Evolutionary conservation across 805 yeast species (phyloP), one percentile per base, ranked within the genome.

Genomic region (Diddensiella caesifluorescens): DNA sequence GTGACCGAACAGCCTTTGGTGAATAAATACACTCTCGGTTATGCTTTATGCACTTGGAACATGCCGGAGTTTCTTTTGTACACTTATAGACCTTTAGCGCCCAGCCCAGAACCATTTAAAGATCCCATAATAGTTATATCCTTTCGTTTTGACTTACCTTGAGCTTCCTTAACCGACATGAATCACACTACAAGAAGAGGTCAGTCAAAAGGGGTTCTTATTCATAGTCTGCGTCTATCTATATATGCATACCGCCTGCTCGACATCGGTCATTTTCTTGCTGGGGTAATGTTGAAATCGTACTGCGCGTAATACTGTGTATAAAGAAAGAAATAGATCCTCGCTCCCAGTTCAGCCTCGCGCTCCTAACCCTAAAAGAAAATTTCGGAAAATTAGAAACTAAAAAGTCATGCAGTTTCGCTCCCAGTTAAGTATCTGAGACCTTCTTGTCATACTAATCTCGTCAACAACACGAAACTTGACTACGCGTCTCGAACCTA

Each of bases 81-180:
- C 95, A 86, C 56, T 56, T 23, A 22, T 32, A n/a, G 31, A 13
- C 3, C 9, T n/a, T 32, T n/a, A 28, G 22, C 35, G 19, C 6
- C 6, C 5, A 12, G 23, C 23, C 6, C 15, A 31, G 32, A 15
- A 22, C 12, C 5, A 21, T 18, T 10, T 19, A 26, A 3, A 25
- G 18, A 10, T 5, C n/a, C 28, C 16, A 23, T 22, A 32, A n/a
- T 10, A 30, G 22, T 4, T 15, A 6, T 19, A 15, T 19, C 7
- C 12, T 16, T 30, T n/a, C 23, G 12, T 23, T 12, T 19, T 29
- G 33, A 31, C 52, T 16, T 42, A 54, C 58, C 52, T 79, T 80
- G 46, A 85, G 69, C 62, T 86, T 86, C 42, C 92, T 70, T 51
- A 78, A 75, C 27, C 95, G 74, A 58, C 95, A 86, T 2, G 89